These are phyloP conservation scores for Lichina pygmaea DNA, from an alignment of 495 filamentous ascomycete species.

Conservation along the genomic window DNA sequence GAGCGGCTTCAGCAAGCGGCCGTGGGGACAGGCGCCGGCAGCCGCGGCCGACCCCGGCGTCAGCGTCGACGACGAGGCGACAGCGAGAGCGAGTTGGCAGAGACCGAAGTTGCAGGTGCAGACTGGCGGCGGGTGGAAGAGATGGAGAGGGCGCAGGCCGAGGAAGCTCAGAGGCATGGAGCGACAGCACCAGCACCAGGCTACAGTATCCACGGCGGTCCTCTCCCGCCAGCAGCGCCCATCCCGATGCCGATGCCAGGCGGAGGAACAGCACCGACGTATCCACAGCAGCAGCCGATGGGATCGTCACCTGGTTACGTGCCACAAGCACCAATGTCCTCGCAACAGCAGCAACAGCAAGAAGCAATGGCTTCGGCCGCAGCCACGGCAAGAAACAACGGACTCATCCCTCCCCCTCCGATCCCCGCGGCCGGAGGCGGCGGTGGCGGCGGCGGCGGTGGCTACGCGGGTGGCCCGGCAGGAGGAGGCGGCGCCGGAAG, in stretches of 20 bases:
- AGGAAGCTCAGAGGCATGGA: neutral
- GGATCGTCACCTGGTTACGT: no score
- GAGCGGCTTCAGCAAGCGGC: conserved; percentile 7
- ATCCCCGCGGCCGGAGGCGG: neutral
- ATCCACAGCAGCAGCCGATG: neutral
- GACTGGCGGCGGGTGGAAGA: neutral
- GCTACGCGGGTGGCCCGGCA: no score
- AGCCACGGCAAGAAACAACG: neutral
- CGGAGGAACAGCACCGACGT: no score
- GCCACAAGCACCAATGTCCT: no score
- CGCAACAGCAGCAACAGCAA: neutral
- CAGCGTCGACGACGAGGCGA: neutral
- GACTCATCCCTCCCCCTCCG: neutral
- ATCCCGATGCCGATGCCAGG: no score
- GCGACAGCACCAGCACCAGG: neutral
- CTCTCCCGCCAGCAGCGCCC: no score
- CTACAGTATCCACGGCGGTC: neutral
- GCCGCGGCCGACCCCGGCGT: neutral
- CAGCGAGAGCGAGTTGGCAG: conserved; percentile 1
- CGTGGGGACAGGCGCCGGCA: neutral
- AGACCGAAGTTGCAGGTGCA: neutral
- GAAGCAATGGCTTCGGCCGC: neutral
- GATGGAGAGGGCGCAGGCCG: neutral
- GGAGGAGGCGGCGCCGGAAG: no score
- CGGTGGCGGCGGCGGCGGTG: no score